Conservation (phyloP, 2,329 filamentous ascomycete genomes). For the Fonsecaea erecta region DNA sequence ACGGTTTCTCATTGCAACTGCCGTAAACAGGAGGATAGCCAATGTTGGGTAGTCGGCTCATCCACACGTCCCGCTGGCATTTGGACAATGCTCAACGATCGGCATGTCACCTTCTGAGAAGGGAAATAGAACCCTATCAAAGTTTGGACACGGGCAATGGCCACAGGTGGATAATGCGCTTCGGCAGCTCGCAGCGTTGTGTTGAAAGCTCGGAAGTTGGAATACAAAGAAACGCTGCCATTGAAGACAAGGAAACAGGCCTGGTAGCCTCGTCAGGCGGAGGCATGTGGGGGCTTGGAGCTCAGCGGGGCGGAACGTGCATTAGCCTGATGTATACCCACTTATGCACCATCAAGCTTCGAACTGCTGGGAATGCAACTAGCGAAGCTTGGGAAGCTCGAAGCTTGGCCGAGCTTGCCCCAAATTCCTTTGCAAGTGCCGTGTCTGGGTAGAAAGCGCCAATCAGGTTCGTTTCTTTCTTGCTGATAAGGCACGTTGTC, state of each 20-base stretch:
- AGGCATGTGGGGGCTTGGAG: not conserved
- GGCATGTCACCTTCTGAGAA: conserved; percentile 16
- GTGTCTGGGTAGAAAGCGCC: not conserved
- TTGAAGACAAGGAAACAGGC: not conserved
- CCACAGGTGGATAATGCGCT: not conserved
- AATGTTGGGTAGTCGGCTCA: conserved; percentile 1
- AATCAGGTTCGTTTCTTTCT: conserved; percentile 8
- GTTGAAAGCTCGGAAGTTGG: not conserved
- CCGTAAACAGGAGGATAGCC: not conserved
- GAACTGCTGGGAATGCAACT: not conserved
- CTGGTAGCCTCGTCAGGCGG: conserved; percentile 5
- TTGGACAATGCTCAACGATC: not conserved
- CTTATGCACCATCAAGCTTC: not conserved
- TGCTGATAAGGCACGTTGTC: conserved; percentile 9
- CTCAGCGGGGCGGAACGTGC: not conserved
- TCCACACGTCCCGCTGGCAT: conserved; percentile 3
- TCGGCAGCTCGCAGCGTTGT: not conserved
- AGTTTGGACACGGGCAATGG: not conserved
- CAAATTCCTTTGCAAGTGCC: not conserved
- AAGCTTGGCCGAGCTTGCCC: conserved; percentile 16
- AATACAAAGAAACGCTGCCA: not conserved
- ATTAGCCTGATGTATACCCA: conserved; percentile 1
- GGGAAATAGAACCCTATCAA: not conserved
- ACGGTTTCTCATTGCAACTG: not conserved
- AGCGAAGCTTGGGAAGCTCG: conserved; percentile 6